Percentiles rank a stretch among this genome's conserved stretches.
Evolutionary conservation across 495 filamentous ascomycete species (phyloP).

Genomic region (Eremomyces bilateralis): DNA sequence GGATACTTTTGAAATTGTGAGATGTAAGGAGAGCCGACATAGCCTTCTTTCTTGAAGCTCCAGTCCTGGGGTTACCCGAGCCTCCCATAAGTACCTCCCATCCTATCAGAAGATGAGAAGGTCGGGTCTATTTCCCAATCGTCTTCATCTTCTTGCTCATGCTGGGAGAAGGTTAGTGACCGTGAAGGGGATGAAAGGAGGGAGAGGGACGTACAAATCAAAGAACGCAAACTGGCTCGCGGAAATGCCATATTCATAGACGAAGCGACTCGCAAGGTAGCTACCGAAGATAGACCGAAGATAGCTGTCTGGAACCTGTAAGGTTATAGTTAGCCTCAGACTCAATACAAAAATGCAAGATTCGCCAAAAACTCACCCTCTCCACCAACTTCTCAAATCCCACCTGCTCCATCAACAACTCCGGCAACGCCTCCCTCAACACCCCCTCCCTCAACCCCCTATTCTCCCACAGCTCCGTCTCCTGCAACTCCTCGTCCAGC

Average conservation of each 20-base stretch:
- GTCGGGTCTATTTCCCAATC: too few species aligned
- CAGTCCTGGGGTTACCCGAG: too few species aligned
- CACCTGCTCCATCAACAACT: slow-evolving; percentile 66
- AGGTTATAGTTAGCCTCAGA: background rate
- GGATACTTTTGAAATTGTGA: too few species aligned
- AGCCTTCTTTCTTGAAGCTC: too few species aligned
- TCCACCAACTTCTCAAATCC: slow-evolving; percentile 69
- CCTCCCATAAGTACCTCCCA: too few species aligned
- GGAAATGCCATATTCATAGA: slow-evolving; percentile 80
- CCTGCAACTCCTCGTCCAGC: slow-evolving; percentile 85
- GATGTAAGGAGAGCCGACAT: too few species aligned
- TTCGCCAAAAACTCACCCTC: slow-evolving; percentile 30
- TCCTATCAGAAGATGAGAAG: too few species aligned
- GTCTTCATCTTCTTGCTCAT: too few species aligned
- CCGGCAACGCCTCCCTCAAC: slow-evolving; percentile 67
- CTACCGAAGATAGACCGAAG: slow-evolving; percentile 89
- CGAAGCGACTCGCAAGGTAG: slow-evolving; percentile 82
- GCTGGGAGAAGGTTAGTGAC: too few species aligned
- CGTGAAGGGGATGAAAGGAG: too few species aligned
- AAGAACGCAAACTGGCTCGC: slow-evolving; percentile 97
- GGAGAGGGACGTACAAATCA: slow-evolving; percentile 64
- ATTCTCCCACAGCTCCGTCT: slow-evolving; percentile 80
- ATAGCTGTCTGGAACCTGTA: slow-evolving; percentile 72
- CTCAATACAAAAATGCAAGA: background rate
- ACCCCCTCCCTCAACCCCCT: slow-evolving; percentile 53